These are phyloP conservation scores for Pseudopediastrum boryanum DNA, from an alignment of 139 green algal genomes.

Conservation along the genomic window DNA sequence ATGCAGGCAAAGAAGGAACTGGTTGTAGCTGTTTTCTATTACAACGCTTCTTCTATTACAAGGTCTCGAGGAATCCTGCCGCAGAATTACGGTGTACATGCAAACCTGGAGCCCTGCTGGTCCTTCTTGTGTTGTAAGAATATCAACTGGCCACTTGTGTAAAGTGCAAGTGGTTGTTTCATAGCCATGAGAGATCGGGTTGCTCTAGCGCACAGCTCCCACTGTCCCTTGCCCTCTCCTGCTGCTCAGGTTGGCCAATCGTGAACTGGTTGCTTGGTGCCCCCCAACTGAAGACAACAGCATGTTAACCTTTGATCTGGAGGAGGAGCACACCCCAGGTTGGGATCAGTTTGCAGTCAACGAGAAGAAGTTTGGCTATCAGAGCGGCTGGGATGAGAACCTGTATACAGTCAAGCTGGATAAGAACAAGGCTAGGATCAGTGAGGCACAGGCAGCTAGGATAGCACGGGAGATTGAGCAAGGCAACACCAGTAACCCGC, in stretches of 20 bases:
- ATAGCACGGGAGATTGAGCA: constrained; percentile 86
- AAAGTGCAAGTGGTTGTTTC: too few relatives aligned
- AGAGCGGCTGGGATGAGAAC: constrained; percentile 76
- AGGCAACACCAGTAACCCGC: constrained; percentile 60
- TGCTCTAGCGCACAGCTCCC: neutral
- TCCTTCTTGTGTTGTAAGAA: too few relatives aligned
- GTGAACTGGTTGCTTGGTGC: constrained; percentile 80
- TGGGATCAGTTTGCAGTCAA: constrained; percentile 97
- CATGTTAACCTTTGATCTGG: constrained; percentile 42
- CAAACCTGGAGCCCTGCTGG: too few relatives aligned
- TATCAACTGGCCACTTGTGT: too few relatives aligned
- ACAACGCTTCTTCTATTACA: too few relatives aligned
- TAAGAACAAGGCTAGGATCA: constrained; percentile 53
- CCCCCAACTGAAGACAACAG: constrained; percentile 53
- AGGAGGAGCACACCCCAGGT: constrained; percentile 21
- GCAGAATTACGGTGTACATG: too few relatives aligned
- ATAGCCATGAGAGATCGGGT: neutral
- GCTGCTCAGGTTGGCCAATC: constrained; percentile 46
- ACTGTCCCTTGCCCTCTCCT: neutral
- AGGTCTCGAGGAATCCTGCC: too few relatives aligned
- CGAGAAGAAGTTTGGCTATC: constrained; percentile 80
- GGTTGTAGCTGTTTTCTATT: too few relatives aligned
- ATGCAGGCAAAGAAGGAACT: too few relatives aligned
- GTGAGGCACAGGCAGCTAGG: constrained; percentile 71
- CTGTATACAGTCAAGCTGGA: constrained; percentile 82